Percentiles rank a stretch among this genome's conserved stretches.
Evolutionary conservation across 495 filamentous ascomycete genomes (phyloP).

Genomic region (Neurospora sp.): DNA sequence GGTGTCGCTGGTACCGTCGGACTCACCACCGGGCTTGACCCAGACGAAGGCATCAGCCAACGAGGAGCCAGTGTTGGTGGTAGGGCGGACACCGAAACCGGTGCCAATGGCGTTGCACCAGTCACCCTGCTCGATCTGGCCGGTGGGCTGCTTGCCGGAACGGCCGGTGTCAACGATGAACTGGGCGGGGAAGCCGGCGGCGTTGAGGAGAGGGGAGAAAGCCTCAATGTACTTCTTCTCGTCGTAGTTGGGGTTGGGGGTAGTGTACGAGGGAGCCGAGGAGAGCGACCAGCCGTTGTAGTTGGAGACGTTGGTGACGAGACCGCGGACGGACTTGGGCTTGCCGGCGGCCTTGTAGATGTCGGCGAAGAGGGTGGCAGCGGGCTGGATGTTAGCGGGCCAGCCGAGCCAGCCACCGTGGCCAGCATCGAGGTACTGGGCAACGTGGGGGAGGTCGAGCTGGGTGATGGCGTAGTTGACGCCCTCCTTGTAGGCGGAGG

Average conservation of each 20-base stretch:
- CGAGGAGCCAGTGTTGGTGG: slow-evolving; percentile 48
- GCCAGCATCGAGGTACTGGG: slow-evolving; percentile 78
- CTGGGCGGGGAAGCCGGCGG: slow-evolving; percentile 53
- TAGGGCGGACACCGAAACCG: slow-evolving; percentile 64
- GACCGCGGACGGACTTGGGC: slow-evolving; percentile 57
- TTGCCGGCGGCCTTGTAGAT: slow-evolving; percentile 57
- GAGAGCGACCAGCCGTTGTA: slow-evolving; percentile 55
- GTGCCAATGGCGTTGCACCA: slow-evolving; percentile 76
- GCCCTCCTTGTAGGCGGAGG: slow-evolving; percentile 54
- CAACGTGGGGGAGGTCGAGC: slow-evolving; percentile 64
- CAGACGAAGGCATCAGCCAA: slow-evolving; percentile 73
- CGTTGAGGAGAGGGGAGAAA: slow-evolving; percentile 50
- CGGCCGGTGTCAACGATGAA: slow-evolving; percentile 63
- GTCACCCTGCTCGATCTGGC: slow-evolving; percentile 57
- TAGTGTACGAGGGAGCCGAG: slow-evolving; percentile 16
- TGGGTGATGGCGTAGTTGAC: slow-evolving; percentile 59
- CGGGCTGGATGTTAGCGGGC: slow-evolving; percentile 64
- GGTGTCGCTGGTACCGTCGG: slow-evolving; percentile 62
- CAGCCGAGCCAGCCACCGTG: slow-evolving; percentile 78
- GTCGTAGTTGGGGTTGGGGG: slow-evolving; percentile 50
- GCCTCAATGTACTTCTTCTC: slow-evolving; percentile 63
- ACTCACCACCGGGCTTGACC: slow-evolving; percentile 78
- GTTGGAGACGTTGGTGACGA: slow-evolving; percentile 73
- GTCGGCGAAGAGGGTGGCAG: slow-evolving; percentile 53
- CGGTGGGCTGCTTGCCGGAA: slow-evolving; percentile 59